Conservation (phyloP, 441 rosid species). For the Biscutella laevigata region DNA sequence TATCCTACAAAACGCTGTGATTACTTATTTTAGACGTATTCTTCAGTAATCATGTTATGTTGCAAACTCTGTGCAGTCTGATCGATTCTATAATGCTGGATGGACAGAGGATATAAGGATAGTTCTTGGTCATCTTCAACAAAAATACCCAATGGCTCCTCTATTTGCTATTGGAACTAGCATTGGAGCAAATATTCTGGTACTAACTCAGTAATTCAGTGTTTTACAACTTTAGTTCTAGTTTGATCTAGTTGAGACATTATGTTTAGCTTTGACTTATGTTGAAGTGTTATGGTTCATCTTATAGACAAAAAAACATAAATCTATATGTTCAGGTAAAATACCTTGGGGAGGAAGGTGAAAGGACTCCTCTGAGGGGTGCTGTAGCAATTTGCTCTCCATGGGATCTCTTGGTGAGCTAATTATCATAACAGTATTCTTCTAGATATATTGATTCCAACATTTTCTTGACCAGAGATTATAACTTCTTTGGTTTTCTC, state of each 20-base stretch:
- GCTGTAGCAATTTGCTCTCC: constrained; percentile 80
- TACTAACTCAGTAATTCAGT: constrained; percentile 16
- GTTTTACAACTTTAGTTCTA: not conserved
- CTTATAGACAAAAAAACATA: not conserved
- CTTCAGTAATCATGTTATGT: not conserved
- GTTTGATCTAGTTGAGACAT: not conserved
- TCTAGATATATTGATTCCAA: constrained; percentile 6
- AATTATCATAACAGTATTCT: not conserved
- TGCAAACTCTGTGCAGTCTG: constrained; percentile 48
- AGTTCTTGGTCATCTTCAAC: constrained; percentile 47
- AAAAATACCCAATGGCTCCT: constrained; percentile 58
- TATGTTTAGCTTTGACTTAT: not conserved
- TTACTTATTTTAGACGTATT: not conserved
- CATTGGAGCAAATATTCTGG: constrained; percentile 83
- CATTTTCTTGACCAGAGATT: not conserved
- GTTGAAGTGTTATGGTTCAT: constrained; percentile 2
- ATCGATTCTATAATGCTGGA: constrained; percentile 85
- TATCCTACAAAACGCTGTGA: not conserved
- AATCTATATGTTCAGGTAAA: constrained; percentile 48
- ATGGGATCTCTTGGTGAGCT: constrained; percentile 86
- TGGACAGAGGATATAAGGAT: constrained; percentile 66
- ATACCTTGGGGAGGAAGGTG: constrained; percentile 83
- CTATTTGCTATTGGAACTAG: constrained; percentile 77
- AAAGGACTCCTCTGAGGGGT: constrained; percentile 55
- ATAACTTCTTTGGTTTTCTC: not conserved